These are phyloP conservation scores for Pythium volutum DNA, from an alignment of 352 stramenopile genomes.

Conservation along the genomic window DNA sequence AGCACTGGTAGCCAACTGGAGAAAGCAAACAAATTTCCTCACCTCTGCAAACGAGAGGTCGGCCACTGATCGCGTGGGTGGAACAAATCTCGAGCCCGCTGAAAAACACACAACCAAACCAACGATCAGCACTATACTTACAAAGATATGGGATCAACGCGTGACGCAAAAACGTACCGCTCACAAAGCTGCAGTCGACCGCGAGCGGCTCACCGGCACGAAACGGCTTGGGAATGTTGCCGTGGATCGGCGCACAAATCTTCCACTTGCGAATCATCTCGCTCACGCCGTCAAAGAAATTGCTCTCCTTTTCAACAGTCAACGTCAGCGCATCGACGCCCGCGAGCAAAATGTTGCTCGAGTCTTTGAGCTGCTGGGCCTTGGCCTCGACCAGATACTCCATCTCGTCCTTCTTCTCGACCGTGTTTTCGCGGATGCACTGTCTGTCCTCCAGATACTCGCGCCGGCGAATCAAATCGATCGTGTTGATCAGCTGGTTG, in stretches of 20 bases:
- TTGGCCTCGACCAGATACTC: conserved; percentile 80
- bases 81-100: conserved; percentile 75
- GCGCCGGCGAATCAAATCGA: conserved; percentile 74
- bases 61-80: conserved; percentile 67
- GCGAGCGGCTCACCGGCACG: conserved; percentile 76
- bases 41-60: conserved; percentile 83
- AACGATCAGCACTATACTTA: not conserved
- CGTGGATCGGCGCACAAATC: conserved; percentile 81
- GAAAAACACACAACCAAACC: not conserved
- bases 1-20: not conserved
- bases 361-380: conserved; percentile 68
- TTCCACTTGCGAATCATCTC: conserved; percentile 86
- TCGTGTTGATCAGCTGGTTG: conserved; percentile 86
- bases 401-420: conserved; percentile 73
- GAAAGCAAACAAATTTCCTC: not conserved
- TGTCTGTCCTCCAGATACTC: conserved; percentile 86
- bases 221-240: conserved; percentile 86
- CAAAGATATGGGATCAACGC: not conserved
- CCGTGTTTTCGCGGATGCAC: conserved; percentile 84
- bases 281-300: conserved; percentile 80
- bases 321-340: conserved; percentile 66
- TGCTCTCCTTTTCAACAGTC: conserved; percentile 76
- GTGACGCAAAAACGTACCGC: conserved; percentile 35
- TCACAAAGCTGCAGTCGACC: conserved; percentile 83
- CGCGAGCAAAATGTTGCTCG: conserved; percentile 65